phyloP scores from a whole-genome alignment of 1,139 yeast species.

The Williopsis jadinii region DNA sequence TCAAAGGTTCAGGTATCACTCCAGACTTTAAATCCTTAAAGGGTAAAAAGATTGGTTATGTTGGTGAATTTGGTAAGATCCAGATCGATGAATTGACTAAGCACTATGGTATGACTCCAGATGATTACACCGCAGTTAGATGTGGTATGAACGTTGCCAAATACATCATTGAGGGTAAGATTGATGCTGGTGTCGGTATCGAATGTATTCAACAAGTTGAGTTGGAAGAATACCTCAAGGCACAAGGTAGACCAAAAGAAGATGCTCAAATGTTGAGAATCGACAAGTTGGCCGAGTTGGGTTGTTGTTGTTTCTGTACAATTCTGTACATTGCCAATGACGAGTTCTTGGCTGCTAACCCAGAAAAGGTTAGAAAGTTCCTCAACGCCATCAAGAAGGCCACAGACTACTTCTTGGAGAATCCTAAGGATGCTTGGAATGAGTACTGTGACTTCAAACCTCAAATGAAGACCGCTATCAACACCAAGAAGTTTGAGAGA shows the following conservation, averaged over 20 bases:
- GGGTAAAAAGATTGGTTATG: neutral
- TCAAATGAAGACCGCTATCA: neutral
- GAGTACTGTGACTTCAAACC: conserved; percentile 1
- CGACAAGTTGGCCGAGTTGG: neutral
- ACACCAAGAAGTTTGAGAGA: conserved; percentile 1
- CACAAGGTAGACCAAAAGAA: neutral
- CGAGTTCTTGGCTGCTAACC: neutral
- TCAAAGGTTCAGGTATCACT: neutral
- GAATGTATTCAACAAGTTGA: conserved; percentile 1
- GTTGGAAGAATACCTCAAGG: conserved; percentile 1
- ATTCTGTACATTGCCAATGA: conserved; percentile 1
- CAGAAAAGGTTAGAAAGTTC: conserved; percentile 1
- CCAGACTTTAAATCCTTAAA: neutral
- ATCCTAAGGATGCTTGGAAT: neutral
- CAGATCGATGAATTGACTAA: conserved; percentile 1
- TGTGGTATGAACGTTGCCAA: conserved; percentile 1
- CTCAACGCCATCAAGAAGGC: conserved; percentile 1
- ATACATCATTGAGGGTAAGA: neutral
- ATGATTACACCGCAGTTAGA: conserved; percentile 1
- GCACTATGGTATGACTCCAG: conserved; percentile 1
- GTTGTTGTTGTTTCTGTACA: conserved; percentile 1
- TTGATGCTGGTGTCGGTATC: conserved; percentile 1
- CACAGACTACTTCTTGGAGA: conserved; percentile 1
- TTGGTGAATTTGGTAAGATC: conserved; percentile 1
- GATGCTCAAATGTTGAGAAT: conserved; percentile 1